Percentiles rank a stretch among this genome's conserved stretches.
phyloP scores from a whole-genome alignment of 1,139 yeast genomes.

The Magnusiomyces paraingens region DNA sequence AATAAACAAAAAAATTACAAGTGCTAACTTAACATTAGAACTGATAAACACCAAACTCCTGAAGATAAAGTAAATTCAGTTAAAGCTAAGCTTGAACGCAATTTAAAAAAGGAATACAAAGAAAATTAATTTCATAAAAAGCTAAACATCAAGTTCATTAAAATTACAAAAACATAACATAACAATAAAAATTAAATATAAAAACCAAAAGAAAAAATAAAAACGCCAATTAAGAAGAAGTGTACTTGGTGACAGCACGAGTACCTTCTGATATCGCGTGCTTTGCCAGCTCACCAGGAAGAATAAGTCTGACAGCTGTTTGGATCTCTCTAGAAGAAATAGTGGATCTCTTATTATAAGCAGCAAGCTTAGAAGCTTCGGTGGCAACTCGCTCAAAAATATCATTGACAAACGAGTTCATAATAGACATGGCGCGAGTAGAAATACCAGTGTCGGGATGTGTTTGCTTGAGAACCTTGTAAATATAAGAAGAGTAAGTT shows the following conservation, averaged over 20 bases:
- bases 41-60: constrained; percentile 32
- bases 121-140: not conserved
- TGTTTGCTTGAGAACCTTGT: constrained; percentile 97
- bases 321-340: constrained; percentile 99
- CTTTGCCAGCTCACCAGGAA: constrained; percentile 99
- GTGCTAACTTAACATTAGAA: constrained; percentile 28
- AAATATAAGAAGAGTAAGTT: constrained; percentile 96
- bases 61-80: constrained; percentile 31
- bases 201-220: constrained; percentile 4
- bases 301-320: constrained; percentile 97
- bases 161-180: constrained; percentile 8
- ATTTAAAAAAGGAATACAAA: not conserved
- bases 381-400: constrained; percentile 57
- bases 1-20: not conserved
- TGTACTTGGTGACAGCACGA: constrained; percentile 99
- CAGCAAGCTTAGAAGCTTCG: constrained; percentile 99
- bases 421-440: constrained; percentile 97
- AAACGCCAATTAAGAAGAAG: constrained; percentile 44
- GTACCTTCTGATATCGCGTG: constrained; percentile 99
- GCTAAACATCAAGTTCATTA: constrained; percentile 4
- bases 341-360: constrained; percentile 98
- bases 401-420: constrained; percentile 98
- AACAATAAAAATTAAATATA: constrained; percentile 10
- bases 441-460: constrained; percentile 99
- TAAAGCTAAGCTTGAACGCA: not conserved